Conservation (phyloP, 2,329 filamentous ascomycete genomes). For the Bertia moriformis region DNA sequence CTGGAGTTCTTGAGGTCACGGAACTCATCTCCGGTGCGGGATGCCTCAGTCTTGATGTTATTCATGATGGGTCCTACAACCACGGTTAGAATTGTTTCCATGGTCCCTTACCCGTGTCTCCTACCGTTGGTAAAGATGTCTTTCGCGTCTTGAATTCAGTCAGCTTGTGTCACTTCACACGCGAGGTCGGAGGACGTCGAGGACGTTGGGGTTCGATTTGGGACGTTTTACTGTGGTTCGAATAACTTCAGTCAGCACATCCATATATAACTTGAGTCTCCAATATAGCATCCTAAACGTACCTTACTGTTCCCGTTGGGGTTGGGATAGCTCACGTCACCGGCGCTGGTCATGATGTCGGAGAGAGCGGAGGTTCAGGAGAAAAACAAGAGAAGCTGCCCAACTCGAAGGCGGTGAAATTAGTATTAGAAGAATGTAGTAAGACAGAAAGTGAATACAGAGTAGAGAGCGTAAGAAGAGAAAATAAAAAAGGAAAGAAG, state of each 20-base stretch:
- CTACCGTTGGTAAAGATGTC: not conserved
- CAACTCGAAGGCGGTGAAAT: no score
- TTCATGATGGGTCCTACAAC: constrained; percentile 36
- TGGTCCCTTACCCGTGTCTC: no score
- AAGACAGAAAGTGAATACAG: no score
- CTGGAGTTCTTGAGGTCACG: constrained; percentile 38
- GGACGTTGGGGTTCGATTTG: no score
- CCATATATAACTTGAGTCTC: constrained; percentile 4
- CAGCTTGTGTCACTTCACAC: not conserved
- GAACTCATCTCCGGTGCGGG: constrained; percentile 40
- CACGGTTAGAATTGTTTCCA: not conserved
- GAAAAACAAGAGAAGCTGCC: not conserved
- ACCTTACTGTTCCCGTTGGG: constrained; percentile 21
- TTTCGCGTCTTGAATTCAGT: not conserved
- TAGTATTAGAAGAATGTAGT: no score
- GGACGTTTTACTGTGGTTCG: not conserved
- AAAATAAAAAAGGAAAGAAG: no score
- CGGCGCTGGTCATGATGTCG: constrained; percentile 15
- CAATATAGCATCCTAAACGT: constrained; percentile 4
- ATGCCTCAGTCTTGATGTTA: constrained; percentile 37
- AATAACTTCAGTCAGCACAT: constrained; percentile 2
- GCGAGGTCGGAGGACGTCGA: no score
- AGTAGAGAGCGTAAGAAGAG: no score
- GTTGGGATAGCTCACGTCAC: constrained; percentile 20
- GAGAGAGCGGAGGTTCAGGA: constrained; percentile 5